Conservation (phyloP, 1,284 basidiomycete genomes). For the Apiotrichum siamense region DNA sequence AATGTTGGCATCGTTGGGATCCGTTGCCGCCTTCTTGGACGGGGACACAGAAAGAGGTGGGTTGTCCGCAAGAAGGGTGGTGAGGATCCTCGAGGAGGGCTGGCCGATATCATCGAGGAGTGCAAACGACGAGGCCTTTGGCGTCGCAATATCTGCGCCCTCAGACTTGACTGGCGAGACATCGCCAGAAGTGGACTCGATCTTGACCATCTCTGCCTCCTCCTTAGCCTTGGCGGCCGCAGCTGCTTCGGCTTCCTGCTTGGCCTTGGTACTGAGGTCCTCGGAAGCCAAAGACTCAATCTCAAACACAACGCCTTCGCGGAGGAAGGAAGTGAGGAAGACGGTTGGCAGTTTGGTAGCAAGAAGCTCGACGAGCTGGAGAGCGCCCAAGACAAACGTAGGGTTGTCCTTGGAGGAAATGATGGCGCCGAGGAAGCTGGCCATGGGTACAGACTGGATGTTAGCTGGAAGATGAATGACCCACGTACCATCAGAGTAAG, state of each 20-base stretch:
- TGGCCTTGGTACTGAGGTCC: slow-evolving; percentile 49
- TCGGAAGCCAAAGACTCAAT: slow-evolving; percentile 68
- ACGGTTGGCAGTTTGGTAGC: slow-evolving; percentile 71
- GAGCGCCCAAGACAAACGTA: slow-evolving; percentile 70
- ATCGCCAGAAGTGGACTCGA: too few species aligned
- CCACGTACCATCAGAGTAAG: slow-evolving; percentile 62
- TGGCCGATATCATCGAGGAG: slow-evolving; percentile 23
- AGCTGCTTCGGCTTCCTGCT: slow-evolving; percentile 16
- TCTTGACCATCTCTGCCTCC: slow-evolving; percentile 21
- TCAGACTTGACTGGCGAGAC: too few species aligned
- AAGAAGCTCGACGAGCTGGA: slow-evolving; percentile 86
- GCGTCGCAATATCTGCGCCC: too few species aligned
- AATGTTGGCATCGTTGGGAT: slow-evolving; percentile 85
- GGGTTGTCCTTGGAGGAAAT: slow-evolving; percentile 84
- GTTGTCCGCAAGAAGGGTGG: slow-evolving; percentile 38
- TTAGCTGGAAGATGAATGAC: slow-evolving; percentile 1
- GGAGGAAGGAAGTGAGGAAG: slow-evolving; percentile 77
- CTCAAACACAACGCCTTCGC: slow-evolving; percentile 91
- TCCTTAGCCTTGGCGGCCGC: slow-evolving; percentile 5
- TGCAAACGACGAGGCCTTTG: background rate
- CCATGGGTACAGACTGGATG: slow-evolving; percentile 73
- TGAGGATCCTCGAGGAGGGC: slow-evolving; percentile 23
- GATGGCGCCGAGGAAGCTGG: slow-evolving; percentile 85
- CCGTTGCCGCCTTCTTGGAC: slow-evolving; percentile 49
- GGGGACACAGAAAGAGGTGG: slow-evolving; percentile 37